A percentile compares a stretch with the other conserved stretches of the same genome.
phyloP scores from a whole-genome alignment of 768 basidiomycete species.

The Auricularia sp. region DNA sequence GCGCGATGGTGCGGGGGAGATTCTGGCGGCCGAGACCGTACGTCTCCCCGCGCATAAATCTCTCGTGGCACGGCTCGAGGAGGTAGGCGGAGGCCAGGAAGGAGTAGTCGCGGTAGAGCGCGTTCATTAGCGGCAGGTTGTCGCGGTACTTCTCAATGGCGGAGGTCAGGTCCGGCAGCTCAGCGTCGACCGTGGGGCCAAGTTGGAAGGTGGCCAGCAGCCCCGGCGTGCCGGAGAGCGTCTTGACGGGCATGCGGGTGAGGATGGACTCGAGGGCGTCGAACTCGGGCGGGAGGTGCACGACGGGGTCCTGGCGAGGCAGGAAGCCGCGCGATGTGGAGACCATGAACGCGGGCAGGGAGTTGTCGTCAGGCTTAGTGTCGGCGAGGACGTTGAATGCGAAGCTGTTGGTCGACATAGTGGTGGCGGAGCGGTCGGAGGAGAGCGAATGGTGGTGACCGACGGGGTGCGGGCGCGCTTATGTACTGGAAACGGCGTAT shows the following conservation, averaged over 20 bases:
- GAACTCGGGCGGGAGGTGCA: conserved; percentile 19
- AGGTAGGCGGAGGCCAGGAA: conserved; percentile 25
- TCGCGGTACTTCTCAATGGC: conserved; percentile 17
- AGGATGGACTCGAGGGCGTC: conserved; percentile 20
- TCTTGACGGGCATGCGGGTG: conserved; percentile 22
- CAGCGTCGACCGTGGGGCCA: conserved; percentile 20
- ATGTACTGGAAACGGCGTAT: too few relatives aligned
- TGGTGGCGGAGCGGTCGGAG: too few relatives aligned
- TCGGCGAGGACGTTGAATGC: too few relatives aligned
- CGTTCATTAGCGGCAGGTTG: conserved; percentile 14
- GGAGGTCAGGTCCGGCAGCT: conserved; percentile 18
- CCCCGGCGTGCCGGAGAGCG: conserved; percentile 21
- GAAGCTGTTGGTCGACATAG: too few relatives aligned
- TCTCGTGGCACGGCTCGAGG: conserved; percentile 22
- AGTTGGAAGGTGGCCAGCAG: conserved; percentile 20
- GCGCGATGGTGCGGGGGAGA: conserved; percentile 18
- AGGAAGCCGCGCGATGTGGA: neutral
- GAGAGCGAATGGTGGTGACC: too few relatives aligned
- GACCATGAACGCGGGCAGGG: too few relatives aligned
- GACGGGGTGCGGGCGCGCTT: too few relatives aligned
- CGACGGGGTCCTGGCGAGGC: conserved; percentile 17
- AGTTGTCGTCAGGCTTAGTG: too few relatives aligned
- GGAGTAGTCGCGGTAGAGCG: conserved; percentile 20
- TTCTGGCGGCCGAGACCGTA: conserved; percentile 21
- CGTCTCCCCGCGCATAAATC: conserved; percentile 17